These are phyloP conservation scores for Cyberlindnera maritima DNA, from an alignment of 805 yeast genomes.

Conservation along the genomic window DNA sequence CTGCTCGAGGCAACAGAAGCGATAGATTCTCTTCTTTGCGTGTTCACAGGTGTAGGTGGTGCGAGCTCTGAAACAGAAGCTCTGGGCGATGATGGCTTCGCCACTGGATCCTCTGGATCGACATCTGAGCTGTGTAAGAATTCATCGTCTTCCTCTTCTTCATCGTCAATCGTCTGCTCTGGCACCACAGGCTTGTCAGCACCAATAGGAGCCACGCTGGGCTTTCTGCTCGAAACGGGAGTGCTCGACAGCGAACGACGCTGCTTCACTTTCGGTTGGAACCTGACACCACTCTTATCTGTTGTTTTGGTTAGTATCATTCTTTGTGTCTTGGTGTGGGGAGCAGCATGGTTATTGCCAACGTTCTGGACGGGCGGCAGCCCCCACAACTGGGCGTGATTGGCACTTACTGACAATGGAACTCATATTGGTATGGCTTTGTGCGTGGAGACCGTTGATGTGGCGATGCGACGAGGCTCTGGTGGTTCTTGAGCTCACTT, in stretches of 20 bases:
- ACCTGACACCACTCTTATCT: slow-evolving; percentile 57
- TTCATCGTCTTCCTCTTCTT: slow-evolving; percentile 16
- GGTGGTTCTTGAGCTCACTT: not conserved
- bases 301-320: slow-evolving; percentile 2
- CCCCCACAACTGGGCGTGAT: not conserved
- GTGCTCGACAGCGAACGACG: slow-evolving; percentile 35
- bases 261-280: slow-evolving; percentile 55
- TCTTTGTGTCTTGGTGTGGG: too few species aligned
- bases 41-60: slow-evolving; percentile 4
- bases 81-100: not conserved
- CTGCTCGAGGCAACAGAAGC: slow-evolving; percentile 9
- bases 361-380: not conserved
- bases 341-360: too few species aligned
- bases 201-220: slow-evolving; percentile 21
- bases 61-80: not conserved
- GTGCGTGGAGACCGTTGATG: too few species aligned
- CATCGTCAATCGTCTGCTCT: not conserved
- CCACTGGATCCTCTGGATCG: slow-evolving; percentile 1
- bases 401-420: slow-evolving; percentile 42
- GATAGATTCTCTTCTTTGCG: slow-evolving; percentile 2
- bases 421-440: slow-evolving; percentile 35
- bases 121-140: not conserved
- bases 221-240: slow-evolving; percentile 25
- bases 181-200: not conserved
- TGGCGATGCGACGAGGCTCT: too few species aligned